Base-by-base conservation (phyloP, 805 yeast species). In the Yarrowia phangngaensis region DNA sequence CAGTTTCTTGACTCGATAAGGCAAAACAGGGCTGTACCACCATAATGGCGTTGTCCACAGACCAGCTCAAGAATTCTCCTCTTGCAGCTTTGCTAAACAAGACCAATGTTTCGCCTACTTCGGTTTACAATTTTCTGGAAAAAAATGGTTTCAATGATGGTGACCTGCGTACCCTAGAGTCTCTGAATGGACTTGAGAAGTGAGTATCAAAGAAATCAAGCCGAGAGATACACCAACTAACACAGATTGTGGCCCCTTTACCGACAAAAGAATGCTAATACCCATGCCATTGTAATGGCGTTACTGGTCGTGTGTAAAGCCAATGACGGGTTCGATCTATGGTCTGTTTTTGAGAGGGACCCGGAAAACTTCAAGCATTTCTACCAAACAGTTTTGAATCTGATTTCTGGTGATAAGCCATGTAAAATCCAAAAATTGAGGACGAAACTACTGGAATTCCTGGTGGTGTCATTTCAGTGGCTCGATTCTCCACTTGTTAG, bases 321-420 rank as follows among this genome's bases (percentile, higher is more conserved):
- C 9, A 29, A 22, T 16, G 35, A 41, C 8, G 48, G 48, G 1
- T 20, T 30, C 20, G 29, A 30, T 29, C 35, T 41, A 2, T 41
- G 61, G 38, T 51, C 52, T 13, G 40, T 30, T 8, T 58, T 58
- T 27, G 47, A 52, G 11, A 17, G 43, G 3, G 63, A 64, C 24
- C 55, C 54, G 11, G 54, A 45, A 3, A 61, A 58, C 33, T 64
- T 67, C 43, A 52, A 60, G 9, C 36, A 45, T 4, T 55, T 72
- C 20, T 54, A 69, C 46, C 70, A 52, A 47, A 65, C 45, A 51
- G 45, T 57, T n/a, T 27, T 70, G 20, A 57, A 60, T 2, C 54
- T 62, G 2, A 55, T 64, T 33, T 55, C 53, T 28, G 55, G 32
- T 19, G 33, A 28, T 8, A 33, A 38, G 11, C 20, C 52, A 8